Base-by-base conservation (phyloP, 2,329 filamentous ascomycete genomes). In the Pseudogymnoascus sp. region DNA sequence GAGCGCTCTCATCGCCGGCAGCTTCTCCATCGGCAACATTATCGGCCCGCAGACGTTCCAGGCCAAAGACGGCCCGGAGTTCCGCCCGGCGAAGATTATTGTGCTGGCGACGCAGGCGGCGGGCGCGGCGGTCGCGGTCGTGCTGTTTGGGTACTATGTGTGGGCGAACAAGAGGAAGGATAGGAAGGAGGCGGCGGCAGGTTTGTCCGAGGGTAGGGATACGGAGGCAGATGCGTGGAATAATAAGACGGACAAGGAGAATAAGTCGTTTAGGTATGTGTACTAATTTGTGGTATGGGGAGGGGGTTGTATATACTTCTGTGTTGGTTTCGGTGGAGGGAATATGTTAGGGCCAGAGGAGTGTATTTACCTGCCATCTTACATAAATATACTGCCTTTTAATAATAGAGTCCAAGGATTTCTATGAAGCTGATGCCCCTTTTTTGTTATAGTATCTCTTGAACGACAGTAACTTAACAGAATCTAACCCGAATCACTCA, bases 1-100 rank as follows among this genome's bases (percentile, higher is more conserved):
- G 3, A 75, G 75, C 18, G 78, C 78, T 18, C 69, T 82, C 63
- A 73, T 82, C 65, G 76, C 76, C 43, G 79, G 77, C 18, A 77
- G 77, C 25, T 83, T 82, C 67, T 81, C 79, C 0, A 69, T 83
- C 7, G 81, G 79, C 12, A 84, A 81, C 69, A 82, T 84, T 63
- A 83, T 84, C 65, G 81, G 81, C 0, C 81, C 81, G 0, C 78
- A 82, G 69, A 83, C 80, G 3, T 83, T 84, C 73, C 79, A 80
- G 65, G 77, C 75, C 4, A 74, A 73, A 37, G 80, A 84, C 63
- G 80, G 77, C 0, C 81, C 80, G 1, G 74, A 78, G 3, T 83
- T 79, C 66, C 76, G 76, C 9, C 80, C 79, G 0, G 82, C 81
- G 25, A 82, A 83, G 69, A 75, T 83, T 18, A 77, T 80, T 23